Evolutionary conservation across 2,329 filamentous ascomycete genomes (phyloP).

Genomic region (Beauveria bassiana): DNA sequence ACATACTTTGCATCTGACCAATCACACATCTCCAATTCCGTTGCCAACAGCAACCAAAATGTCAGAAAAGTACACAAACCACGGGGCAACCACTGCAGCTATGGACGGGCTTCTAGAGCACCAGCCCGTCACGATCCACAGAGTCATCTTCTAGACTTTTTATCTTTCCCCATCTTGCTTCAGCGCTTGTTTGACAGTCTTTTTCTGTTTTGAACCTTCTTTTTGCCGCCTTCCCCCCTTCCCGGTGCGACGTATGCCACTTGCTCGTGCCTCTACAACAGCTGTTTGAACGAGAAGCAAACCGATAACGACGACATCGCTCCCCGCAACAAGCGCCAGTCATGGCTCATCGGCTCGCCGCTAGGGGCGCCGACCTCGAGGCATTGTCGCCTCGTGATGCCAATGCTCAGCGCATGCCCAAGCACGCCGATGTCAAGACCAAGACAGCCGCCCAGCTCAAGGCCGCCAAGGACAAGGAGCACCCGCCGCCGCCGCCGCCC

Average conservation of each 20-base stretch:
- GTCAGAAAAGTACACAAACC: slow-evolving; percentile 28
- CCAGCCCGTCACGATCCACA: slow-evolving; percentile 1
- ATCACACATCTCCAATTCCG: slow-evolving; percentile 3
- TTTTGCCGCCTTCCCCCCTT: not conserved
- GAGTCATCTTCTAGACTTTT: slow-evolving; percentile 11
- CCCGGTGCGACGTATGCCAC: not conserved
- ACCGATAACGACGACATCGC: not conserved
- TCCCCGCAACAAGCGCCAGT: slow-evolving; percentile 1
- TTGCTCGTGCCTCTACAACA: not conserved
- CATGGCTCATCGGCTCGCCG: slow-evolving; percentile 43
- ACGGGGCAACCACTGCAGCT: slow-evolving; percentile 12
- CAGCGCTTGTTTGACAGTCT: slow-evolving; percentile 2
- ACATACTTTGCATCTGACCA: not conserved
- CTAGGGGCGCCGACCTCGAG: slow-evolving; percentile 49
- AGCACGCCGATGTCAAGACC: slow-evolving; percentile 41
- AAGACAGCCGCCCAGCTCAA: slow-evolving; percentile 46
- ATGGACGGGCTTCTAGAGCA: not conserved
- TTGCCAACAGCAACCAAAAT: slow-evolving; percentile 26
- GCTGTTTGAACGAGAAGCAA: not conserved
- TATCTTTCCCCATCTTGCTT: slow-evolving; percentile 6
- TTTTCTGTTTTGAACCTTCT: not conserved
- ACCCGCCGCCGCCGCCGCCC: slow-evolving; percentile 55
- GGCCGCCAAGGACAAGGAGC: slow-evolving; percentile 56
- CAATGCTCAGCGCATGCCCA: slow-evolving; percentile 50
- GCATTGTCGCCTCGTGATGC: slow-evolving; percentile 58